A percentile compares a stretch with the other conserved stretches of the same genome.
Evolutionary conservation across 2,329 filamentous ascomycete genomes (phyloP).

Genomic region (Penicillium sp.): DNA sequence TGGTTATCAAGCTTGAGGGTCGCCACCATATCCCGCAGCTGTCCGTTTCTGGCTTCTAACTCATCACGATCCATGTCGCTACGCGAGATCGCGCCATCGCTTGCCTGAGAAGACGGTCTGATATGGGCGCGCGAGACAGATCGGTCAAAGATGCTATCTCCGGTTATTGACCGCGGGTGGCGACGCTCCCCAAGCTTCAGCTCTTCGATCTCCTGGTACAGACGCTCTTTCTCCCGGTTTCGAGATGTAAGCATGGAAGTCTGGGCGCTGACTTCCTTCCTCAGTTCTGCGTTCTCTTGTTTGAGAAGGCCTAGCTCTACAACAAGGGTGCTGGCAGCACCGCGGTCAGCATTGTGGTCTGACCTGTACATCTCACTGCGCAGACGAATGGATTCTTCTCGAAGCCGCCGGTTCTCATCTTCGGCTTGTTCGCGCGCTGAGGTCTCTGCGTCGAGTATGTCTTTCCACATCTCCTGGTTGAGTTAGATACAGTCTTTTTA

Average conservation of each 20-base stretch:
- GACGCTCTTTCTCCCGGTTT: slow-evolving; percentile 88
- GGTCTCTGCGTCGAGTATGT: slow-evolving; percentile 89
- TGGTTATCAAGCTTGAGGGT: slow-evolving; percentile 87
- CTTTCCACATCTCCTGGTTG: slow-evolving; percentile 82
- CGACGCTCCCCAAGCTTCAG: slow-evolving; percentile 85
- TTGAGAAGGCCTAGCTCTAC: slow-evolving; percentile 84
- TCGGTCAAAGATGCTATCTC: slow-evolving; percentile 92
- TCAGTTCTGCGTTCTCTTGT: slow-evolving; percentile 88
- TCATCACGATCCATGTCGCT: slow-evolving; percentile 82
- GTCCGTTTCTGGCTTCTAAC: slow-evolving; percentile 78
- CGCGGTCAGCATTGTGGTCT: slow-evolving; percentile 44
- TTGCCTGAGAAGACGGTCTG: slow-evolving; percentile 73
- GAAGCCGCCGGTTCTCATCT: slow-evolving; percentile 79
- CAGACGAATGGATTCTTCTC: slow-evolving; percentile 79
- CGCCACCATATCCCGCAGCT: slow-evolving; percentile 83
- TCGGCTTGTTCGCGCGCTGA: slow-evolving; percentile 86
- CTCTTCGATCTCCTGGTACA: slow-evolving; percentile 97
- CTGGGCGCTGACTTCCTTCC: slow-evolving; percentile 90
- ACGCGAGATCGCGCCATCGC: slow-evolving; percentile 65
- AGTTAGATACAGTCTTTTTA: slow-evolving; percentile 10
- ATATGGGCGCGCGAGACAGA: slow-evolving; percentile 82
- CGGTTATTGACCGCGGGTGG: slow-evolving; percentile 62
- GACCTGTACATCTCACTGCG: slow-evolving; percentile 45
- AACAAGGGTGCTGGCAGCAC: slow-evolving; percentile 68
- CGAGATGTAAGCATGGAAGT: slow-evolving; percentile 96